Evolutionary conservation across 805 yeast species (phyloP).

Genomic region (Brettanomyces custersianus): DNA sequence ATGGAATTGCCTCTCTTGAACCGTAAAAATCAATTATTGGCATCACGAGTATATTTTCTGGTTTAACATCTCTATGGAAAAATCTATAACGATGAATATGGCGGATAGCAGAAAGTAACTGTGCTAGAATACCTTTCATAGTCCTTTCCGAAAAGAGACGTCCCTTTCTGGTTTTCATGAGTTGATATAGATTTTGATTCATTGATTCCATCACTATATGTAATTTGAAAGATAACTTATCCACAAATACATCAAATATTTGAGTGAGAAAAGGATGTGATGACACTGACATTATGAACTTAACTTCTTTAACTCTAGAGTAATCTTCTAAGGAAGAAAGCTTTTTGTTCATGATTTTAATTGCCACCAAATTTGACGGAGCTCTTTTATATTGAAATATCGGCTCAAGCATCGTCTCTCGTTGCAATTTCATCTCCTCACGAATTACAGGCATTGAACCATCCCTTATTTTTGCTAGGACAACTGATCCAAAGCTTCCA

Average conservation of each 20-base stretch:
- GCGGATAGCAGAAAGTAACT: constrained; percentile 64
- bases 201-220: constrained; percentile 86
- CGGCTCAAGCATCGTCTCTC: constrained; percentile 47
- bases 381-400: constrained; percentile 11
- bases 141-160: constrained; percentile 48
- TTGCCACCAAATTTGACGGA: constrained; percentile 47
- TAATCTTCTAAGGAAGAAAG: constrained; percentile 46
- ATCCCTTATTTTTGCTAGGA: constrained; percentile 44
- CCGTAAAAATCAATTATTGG: constrained; percentile 49
- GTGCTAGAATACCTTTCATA: constrained; percentile 58
- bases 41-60: constrained; percentile 78
- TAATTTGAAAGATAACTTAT: constrained; percentile 45
- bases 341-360: constrained; percentile 65
- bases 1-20: constrained; percentile 29
- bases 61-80: constrained; percentile 88
- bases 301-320: constrained; percentile 53
- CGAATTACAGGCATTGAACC: constrained; percentile 8
- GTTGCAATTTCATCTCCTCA: constrained; percentile 16
- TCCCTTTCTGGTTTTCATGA: constrained; percentile 54
- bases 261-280: constrained; percentile 67
- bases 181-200: constrained; percentile 73
- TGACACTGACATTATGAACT: constrained; percentile 57
- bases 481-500: constrained; percentile 71
- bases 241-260: constrained; percentile 73
- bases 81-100: constrained; percentile 69